These are phyloP conservation scores for Cicer cuneatum DNA, from an alignment of 306 rosid genomes.

Conservation along the genomic window DNA sequence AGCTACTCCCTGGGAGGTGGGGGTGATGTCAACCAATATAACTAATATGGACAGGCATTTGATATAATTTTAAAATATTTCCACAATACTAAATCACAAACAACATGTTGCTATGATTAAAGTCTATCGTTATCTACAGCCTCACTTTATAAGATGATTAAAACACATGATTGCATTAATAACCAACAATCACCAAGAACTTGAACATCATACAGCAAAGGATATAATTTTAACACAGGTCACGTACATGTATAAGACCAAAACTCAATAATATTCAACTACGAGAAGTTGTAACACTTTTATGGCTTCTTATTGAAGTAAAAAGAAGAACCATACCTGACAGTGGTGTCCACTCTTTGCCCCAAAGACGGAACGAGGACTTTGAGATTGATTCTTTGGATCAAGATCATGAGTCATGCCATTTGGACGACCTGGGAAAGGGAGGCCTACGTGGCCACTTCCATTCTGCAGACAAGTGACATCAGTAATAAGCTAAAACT, in stretches of 20 bases:
- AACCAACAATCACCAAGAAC: slow-evolving; percentile 18
- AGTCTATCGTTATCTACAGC: slow-evolving; percentile 9
- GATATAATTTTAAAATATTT: not conserved
- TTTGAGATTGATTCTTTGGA: slow-evolving; percentile 63
- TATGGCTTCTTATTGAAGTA: slow-evolving; percentile 29
- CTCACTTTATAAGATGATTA: slow-evolving; percentile 4
- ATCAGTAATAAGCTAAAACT: slow-evolving; percentile 38
- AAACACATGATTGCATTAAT: slow-evolving; percentile 7
- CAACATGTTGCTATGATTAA: slow-evolving; percentile 1
- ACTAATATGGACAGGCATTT: not conserved
- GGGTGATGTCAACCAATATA: slow-evolving; percentile 24
- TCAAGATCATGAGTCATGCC: slow-evolving; percentile 54
- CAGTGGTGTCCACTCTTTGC: slow-evolving; percentile 62
- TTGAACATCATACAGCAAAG: slow-evolving; percentile 4
- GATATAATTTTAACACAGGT: not conserved
- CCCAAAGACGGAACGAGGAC: slow-evolving; percentile 63
- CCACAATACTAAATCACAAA: slow-evolving; percentile 12
- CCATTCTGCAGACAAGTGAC: slow-evolving; percentile 63
- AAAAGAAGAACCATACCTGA: slow-evolving; percentile 63
- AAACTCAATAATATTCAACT: slow-evolving; percentile 27
- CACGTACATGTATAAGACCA: slow-evolving; percentile 12
- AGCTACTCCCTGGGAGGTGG: not conserved
- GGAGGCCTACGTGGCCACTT: slow-evolving; percentile 56
- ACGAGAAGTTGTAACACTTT: slow-evolving; percentile 7
- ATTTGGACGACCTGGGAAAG: slow-evolving; percentile 55